Base-by-base conservation (phyloP, 2,329 filamentous ascomycete genomes). In the Trichoderma arundinaceum region DNA sequence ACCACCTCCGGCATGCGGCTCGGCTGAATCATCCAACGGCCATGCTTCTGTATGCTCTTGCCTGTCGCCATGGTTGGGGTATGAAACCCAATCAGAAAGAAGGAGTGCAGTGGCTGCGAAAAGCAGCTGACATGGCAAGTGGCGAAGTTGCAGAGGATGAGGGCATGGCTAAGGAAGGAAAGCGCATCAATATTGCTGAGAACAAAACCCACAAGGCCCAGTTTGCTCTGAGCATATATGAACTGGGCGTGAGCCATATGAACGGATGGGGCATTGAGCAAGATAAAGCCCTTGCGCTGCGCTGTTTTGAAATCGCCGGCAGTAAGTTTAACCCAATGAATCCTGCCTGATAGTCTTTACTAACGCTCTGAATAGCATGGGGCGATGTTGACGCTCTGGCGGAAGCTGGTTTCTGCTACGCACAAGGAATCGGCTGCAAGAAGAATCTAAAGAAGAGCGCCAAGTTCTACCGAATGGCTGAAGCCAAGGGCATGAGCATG, bases 241-340 rank as follows among this genome's bases (percentile, higher is more conserved):
- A 99, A 79, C 84, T 99, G 28, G 95, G 95, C 3, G 93, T 97
- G 32, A 96, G 92, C 75, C 94, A 98, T 75, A 93, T 97, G 88
- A 97, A 99, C 72, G 95, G 95, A 5, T 99, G 95, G 95, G 95
- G 95, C 15, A 96, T 96, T 44, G 88, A 94, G 71, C 93, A 96
- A 77, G 95, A 99, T 75, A 96, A 95, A 76, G 80, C 86, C 5
- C 84, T 98, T 66, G 95, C 93, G 0, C 79, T 99, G 72, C 86
- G 93, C 61, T 99, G 95, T 76, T 99, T 97, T 75, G 95, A 99
- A 77, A 97, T 98, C 71, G 95, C 95, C 48, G 94, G 92, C 60
- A 90, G 87, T 89, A 80, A 82, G 87, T 84, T 38, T 13, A 33
- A 19, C 28, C 15, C 9, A 15, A 13, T 10, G 15, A 7, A 35